A percentile compares a stretch with the other conserved stretches of the same genome.
Evolutionary conservation across 2,329 filamentous ascomycete species (phyloP).

Genomic region (Monilinia laxa): DNA sequence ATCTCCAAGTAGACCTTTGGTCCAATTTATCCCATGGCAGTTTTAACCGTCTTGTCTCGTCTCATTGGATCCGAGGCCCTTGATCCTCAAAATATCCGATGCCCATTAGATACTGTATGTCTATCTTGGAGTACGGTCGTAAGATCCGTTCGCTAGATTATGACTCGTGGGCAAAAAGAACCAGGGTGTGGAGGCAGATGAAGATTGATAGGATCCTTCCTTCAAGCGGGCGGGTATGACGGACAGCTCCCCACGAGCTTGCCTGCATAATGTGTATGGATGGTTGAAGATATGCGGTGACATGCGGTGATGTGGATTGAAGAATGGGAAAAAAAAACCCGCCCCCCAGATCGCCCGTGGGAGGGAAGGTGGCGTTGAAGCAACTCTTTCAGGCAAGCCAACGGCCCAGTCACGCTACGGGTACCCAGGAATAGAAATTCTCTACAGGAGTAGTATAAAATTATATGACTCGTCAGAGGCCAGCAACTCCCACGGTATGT

Average conservation of each 20-base stretch:
- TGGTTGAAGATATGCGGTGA: conserved; percentile 21
- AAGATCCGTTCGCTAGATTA: conserved; percentile 5
- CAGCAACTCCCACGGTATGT: neutral
- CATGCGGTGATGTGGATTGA: neutral
- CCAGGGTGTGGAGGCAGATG: conserved; percentile 4
- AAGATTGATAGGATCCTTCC: conserved; percentile 11
- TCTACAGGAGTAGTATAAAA: neutral
- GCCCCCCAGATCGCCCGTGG: neutral
- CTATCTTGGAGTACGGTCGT: neutral
- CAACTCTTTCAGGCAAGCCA: conserved; percentile 11
- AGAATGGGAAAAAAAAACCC: too few relatives aligned
- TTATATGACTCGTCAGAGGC: conserved; percentile 4
- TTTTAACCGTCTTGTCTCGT: neutral
- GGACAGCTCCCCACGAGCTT: conserved; percentile 25
- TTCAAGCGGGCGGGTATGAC: conserved; percentile 23
- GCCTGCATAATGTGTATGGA: conserved; percentile 15
- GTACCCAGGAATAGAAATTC: neutral
- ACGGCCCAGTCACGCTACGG: conserved; percentile 11
- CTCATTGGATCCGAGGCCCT: neutral
- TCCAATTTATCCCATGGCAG: neutral
- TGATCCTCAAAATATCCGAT: conserved; percentile 2
- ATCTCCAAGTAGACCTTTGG: neutral
- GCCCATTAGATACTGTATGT: neutral
- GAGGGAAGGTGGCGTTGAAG: neutral
- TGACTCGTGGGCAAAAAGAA: conserved; percentile 15